Evolutionary conservation across 1,284 basidiomycete genomes (phyloP), one percentile per base, ranked within the genome.

Genomic region (Apiotrichum mycotoxinovorans): DNA sequence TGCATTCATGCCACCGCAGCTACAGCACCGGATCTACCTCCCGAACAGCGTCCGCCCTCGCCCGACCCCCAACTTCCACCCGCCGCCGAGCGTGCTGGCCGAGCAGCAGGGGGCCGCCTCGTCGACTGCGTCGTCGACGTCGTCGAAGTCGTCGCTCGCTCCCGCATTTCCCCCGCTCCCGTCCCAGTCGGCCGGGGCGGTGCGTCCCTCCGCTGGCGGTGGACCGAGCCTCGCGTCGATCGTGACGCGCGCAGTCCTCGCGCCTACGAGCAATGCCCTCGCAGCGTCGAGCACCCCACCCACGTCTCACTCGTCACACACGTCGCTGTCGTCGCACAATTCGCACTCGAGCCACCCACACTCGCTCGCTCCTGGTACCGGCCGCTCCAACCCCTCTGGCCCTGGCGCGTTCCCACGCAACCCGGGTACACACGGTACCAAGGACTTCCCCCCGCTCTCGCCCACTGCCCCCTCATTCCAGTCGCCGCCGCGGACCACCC

Each of bases 21-120:
- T 76, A 15, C 76, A 78, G 64, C 76, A 78, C 60, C 64, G 76
- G 4, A 78, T 76, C 26, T 78, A 75, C 37, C 67, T 76, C 7
- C 75, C 73, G 11, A 68, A 59, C 57, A 52, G 66, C 18, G 66
- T 69, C n/a, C 68, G 71, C 34, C 71, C 73, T 10, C 64, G 72
- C 38, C 70, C 69, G 11, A 58, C 66, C 7, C 73, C 70, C 4
- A 73, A 66, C 49, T 73, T 72, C 62, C 71, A 73, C 56, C 72
- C 71, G 12, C 71, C 71, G 12, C 72, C 70, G 17, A 63, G 61
- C 30, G 70, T 71, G 11, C 41, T 72, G 27, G 70, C 68, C 4
- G 66, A 71, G 47, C 66, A 66, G 41, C 57, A 61, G n/a, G 47
- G 57, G 25, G 56, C 64, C 43, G 60, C 62, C 7, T 49, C 58